Percentiles rank a stretch among this genome's conserved stretches.
These are phyloP conservation scores for Coriaria nepalensis DNA, from an alignment of 306 rosid species.

Conservation along the genomic window DNA sequence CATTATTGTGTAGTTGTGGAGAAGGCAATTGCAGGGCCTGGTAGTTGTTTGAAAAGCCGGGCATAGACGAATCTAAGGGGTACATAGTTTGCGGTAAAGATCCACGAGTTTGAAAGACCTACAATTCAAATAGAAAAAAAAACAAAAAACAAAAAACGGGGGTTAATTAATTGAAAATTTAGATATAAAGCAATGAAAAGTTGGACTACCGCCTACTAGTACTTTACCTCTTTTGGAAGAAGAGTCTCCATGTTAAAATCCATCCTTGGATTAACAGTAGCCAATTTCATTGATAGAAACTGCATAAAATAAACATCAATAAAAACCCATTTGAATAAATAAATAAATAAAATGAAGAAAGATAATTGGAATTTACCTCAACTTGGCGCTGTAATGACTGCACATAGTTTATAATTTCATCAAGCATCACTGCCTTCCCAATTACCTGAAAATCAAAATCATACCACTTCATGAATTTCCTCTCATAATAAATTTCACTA, in stretches of 20 bases:
- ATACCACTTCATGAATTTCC: constrained; percentile 5
- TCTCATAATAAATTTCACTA: background rate
- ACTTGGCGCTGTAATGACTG: constrained; percentile 64
- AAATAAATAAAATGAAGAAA: background rate
- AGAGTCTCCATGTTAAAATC: constrained; percentile 35
- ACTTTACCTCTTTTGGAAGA: constrained; percentile 40
- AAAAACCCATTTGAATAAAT: background rate
- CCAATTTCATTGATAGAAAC: constrained; percentile 57
- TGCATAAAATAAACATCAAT: constrained; percentile 12
- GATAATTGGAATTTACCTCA: constrained; percentile 28
- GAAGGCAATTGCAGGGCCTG: constrained; percentile 28
- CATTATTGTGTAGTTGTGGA: constrained; percentile 7
- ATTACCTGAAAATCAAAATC: constrained; percentile 40
- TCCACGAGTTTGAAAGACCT: constrained; percentile 38
- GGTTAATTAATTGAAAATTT: constrained; percentile 2
- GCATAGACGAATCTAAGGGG: constrained; percentile 23
- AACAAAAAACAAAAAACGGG: too few relatives aligned
- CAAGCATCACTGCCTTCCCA: constrained; percentile 91
- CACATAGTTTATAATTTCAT: constrained; percentile 85
- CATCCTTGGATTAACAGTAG: constrained; percentile 47
- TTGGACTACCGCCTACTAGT: background rate
- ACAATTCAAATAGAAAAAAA: constrained; percentile 2
- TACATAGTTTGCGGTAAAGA: constrained; percentile 22
- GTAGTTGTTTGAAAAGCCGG: constrained; percentile 25
- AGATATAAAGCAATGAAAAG: background rate